Evolutionary conservation across 2,329 filamentous ascomycete species (phyloP).

Genomic region (Macrophomina tecta): DNA sequence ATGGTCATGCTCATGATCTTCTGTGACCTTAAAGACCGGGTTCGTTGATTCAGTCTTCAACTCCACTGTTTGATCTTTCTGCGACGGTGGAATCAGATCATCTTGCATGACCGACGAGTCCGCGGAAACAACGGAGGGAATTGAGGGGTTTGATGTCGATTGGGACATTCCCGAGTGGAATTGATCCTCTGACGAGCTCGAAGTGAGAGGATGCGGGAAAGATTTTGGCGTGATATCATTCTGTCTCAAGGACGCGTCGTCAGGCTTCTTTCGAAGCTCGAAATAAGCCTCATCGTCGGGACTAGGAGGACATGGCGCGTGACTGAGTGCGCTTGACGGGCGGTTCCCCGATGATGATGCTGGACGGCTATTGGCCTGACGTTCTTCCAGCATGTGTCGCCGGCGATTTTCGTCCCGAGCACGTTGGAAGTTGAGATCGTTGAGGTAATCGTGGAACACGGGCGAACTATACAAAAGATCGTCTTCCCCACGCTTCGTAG

Average conservation of each 20-base stretch:
- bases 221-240: conserved; percentile 17
- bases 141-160: conserved; percentile 58
- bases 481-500: conserved; percentile 18
- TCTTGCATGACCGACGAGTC: conserved; percentile 52
- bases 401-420: conserved; percentile 47
- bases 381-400: conserved; percentile 41
- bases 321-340: conserved; percentile 39
- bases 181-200: conserved; percentile 56
- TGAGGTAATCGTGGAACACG: conserved; percentile 29
- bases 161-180: conserved; percentile 56
- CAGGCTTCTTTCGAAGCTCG: conserved; percentile 4
- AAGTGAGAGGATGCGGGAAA: conserved; percentile 35
- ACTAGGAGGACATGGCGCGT: conserved; percentile 53
- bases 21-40: not conserved
- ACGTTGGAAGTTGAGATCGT: conserved; percentile 42
- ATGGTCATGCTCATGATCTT: conserved; percentile 38
- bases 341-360: conserved; percentile 15
- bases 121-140: conserved; percentile 57
- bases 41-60: not conserved
- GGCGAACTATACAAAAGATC: conserved; percentile 19
- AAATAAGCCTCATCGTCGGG: conserved; percentile 49
- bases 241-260: not conserved
- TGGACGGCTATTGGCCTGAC: conserved; percentile 30
- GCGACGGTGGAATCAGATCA: conserved; percentile 35
- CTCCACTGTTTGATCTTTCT: not conserved